phyloP scores from a whole-genome alignment of 306 rosid genomes.

The Cucurbita maxima region DNA sequence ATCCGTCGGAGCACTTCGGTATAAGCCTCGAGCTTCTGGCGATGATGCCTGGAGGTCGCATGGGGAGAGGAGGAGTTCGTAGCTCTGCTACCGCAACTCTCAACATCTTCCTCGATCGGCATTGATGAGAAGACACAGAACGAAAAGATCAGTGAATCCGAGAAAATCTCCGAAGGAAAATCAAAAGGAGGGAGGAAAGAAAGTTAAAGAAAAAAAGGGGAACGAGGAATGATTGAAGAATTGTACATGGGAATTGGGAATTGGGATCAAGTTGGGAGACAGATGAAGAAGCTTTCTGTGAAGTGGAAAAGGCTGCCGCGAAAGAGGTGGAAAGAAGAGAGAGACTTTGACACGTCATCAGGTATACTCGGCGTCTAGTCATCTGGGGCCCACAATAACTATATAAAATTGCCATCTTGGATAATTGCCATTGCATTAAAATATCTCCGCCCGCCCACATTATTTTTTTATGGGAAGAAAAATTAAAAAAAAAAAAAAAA shows the following conservation, averaged over 20 bases:
- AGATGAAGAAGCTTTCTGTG: not conserved
- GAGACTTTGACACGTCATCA: not conserved
- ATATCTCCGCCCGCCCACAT: too few species aligned
- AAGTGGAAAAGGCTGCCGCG: not conserved
- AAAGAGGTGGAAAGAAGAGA: not conserved
- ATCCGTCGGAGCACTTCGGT: slow-evolving; percentile 79
- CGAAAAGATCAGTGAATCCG: not conserved
- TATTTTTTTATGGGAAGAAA: not conserved
- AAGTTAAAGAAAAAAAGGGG: not conserved
- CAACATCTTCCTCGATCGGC: slow-evolving; percentile 63
- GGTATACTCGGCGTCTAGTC: not conserved
- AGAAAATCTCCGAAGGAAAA: not conserved
- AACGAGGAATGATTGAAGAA: not conserved
- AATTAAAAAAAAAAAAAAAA: not conserved
- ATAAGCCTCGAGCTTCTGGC: slow-evolving; percentile 74
- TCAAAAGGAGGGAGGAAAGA: not conserved
- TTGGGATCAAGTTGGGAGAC: not conserved
- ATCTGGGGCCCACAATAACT: not conserved
- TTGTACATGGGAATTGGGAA: not conserved
- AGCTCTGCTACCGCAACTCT: slow-evolving; percentile 85
- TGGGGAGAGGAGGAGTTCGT: slow-evolving; percentile 27
- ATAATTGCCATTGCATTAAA: not conserved
- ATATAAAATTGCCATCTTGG: not conserved
- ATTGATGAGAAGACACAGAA: slow-evolving; percentile 9
- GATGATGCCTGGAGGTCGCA: slow-evolving; percentile 36